Evolutionary conservation across 495 filamentous ascomycete genomes (phyloP).

Genomic region (Bacidia gigantensis): DNA sequence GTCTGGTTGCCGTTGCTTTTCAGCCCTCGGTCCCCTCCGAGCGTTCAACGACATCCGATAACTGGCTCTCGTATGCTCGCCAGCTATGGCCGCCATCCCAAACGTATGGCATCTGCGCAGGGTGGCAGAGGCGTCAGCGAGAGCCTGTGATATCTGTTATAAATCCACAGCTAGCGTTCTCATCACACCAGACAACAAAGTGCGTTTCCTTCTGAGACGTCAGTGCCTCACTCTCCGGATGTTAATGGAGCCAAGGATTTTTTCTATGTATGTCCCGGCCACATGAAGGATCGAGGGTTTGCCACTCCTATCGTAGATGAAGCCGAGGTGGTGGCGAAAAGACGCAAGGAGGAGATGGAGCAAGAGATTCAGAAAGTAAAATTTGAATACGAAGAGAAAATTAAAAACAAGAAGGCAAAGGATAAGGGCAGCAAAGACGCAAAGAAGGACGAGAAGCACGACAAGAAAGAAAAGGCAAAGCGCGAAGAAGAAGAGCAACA

Average conservation of each 20-base stretch:
- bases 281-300: constrained; percentile 75
- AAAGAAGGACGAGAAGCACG: constrained; percentile 26
- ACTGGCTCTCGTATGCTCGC: background rate
- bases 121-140: constrained; percentile 71
- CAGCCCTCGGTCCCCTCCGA: background rate
- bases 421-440: constrained; percentile 27
- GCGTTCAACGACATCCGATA: constrained; percentile 2
- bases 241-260: constrained; percentile 49
- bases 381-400: constrained; percentile 64
- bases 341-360: constrained; percentile 51
- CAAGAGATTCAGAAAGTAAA: constrained; percentile 67
- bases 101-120: constrained; percentile 81
- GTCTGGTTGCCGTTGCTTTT: too few relatives aligned
- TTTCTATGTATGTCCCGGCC: constrained; percentile 78
- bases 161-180: constrained; percentile 78
- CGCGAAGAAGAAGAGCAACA: constrained; percentile 32
- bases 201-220: constrained; percentile 22
- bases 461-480: constrained; percentile 28
- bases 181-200: constrained; percentile 83
- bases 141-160: constrained; percentile 81
- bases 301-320: constrained; percentile 68
- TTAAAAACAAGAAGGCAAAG: constrained; percentile 50
- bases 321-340: constrained; percentile 53
- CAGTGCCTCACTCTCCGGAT: background rate
- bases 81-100: constrained; percentile 34